Base-by-base conservation (phyloP, 306 rosid genomes). In the Lotus japonicus region DNA sequence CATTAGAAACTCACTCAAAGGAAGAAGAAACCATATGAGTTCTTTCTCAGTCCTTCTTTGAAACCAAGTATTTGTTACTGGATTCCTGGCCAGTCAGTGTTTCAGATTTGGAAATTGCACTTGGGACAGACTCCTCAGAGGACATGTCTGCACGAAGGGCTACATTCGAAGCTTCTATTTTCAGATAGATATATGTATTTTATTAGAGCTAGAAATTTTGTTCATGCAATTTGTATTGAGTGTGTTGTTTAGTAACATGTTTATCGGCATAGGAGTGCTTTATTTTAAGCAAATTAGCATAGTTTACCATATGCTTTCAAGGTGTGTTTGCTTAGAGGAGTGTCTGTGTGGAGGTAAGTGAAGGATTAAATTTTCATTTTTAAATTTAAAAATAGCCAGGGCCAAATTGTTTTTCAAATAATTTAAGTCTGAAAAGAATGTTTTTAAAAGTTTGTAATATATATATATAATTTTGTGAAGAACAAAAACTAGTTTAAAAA, bases 11-110 rank as follows among this genome's bases (percentile, higher is more conserved):
- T 23, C 88, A 68, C 26, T 78, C 86, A 7, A 78, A 66, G 38
- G 90, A 78, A 38, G 90, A 78, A 38, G 90, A 86, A 80, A 77
- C 73, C 53, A 36, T 33, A 41, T 78, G 83, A 87, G 39, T 64
- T 49, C 12, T 51, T 77, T 68, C 61, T 49, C 65, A 46, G 64
- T 43, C 62, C 65, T 18, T 36, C 36, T 48, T 11, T 45, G 57
- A 76, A 61, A 42, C 12, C 56, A 28, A 45, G 55, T 44, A 46
- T 33, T 42, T 21, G 31, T 49, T 19, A 49, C 61, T 61, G 33
- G 51, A 21, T 61, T 41, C 52, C 44, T 61, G 33, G 38, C 62
- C 50, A 42, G 23, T 50, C 68, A 43, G 44, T 58, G 69, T 52
- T 72, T 55, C 21, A 55, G 65, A 13, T 61, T 53, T 61, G 49